These are phyloP conservation scores for Litsea cubeba DNA, from an alignment of 164 flowering plant genomes.

Conservation along the genomic window DNA sequence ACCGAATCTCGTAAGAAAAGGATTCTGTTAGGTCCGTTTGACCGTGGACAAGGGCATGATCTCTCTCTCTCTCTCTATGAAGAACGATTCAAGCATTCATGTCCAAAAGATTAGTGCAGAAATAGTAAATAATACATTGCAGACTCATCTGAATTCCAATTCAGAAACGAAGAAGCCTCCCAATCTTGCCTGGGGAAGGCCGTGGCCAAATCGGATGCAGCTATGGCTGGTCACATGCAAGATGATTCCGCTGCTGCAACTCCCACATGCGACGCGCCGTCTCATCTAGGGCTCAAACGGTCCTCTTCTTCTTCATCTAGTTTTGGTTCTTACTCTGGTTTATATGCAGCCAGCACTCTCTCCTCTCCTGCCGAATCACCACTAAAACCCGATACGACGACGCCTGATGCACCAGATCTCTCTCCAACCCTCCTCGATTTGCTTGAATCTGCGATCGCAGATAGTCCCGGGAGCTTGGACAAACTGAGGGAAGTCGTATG, in stretches of 20 bases:
- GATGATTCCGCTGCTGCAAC: slow-evolving; percentile 12
- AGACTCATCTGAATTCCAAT: slow-evolving; percentile 24
- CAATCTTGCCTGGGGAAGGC: slow-evolving; percentile 20
- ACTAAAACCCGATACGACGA: slow-evolving; percentile 40
- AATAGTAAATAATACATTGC: slow-evolving; percentile 14
- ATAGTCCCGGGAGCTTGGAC: slow-evolving; percentile 81
- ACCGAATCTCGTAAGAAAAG: no score
- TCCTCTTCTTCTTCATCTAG: slow-evolving; percentile 46
- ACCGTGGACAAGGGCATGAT: no score
- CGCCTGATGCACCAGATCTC: slow-evolving; percentile 67
- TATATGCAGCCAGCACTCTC: slow-evolving; percentile 16
- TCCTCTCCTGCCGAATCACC: slow-evolving; percentile 66
- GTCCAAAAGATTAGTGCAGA: slow-evolving; percentile 58
- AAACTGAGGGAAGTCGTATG: slow-evolving; percentile 68
- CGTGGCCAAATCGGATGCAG: slow-evolving; percentile 30
- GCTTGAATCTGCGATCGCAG: slow-evolving; percentile 98
- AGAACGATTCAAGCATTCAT: slow-evolving; percentile 69
- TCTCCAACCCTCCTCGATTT: slow-evolving; percentile 94
- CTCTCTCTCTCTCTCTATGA: slow-evolving; percentile 28
- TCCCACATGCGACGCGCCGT: slow-evolving; percentile 16
- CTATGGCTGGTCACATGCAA: slow-evolving; percentile 26
- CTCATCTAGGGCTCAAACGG: slow-evolving; percentile 20
- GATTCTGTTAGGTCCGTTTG: no score
- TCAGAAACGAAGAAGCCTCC: slow-evolving; percentile 30
- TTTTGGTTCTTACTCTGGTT: slow-evolving; percentile 42